Percentiles rank a stretch among this genome's conserved stretches.
phyloP scores from a whole-genome alignment of 129 eudicot species.

The Pseudognaphalium luteoalbum region DNA sequence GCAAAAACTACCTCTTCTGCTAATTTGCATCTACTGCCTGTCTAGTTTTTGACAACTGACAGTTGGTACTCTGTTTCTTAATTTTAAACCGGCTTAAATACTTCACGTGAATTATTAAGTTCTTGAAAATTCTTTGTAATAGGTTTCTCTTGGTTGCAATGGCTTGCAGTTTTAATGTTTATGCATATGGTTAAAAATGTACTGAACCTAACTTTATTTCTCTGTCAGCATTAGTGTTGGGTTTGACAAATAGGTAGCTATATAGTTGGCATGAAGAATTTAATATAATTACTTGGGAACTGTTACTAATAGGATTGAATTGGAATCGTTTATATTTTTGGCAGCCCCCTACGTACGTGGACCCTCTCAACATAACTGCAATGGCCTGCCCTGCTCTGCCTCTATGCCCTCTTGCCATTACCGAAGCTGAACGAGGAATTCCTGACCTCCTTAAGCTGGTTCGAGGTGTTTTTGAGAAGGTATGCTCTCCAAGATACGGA shows the following conservation, averaged over 20 bases:
- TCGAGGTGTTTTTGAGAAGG: slow-evolving; percentile 89
- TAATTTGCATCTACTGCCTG: not conserved
- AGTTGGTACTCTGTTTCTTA: too few species aligned
- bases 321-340: slow-evolving; percentile 14
- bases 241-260: not conserved
- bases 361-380: slow-evolving; percentile 95
- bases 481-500: slow-evolving; percentile 21
- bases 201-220: too few species aligned
- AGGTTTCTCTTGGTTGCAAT: not conserved
- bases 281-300: not conserved
- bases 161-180: not conserved
- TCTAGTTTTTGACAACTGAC: not conserved
- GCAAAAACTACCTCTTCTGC: not conserved
- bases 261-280: not conserved
- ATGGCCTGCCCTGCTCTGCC: slow-evolving; percentile 99
- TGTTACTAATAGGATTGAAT: slow-evolving; percentile 9
- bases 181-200: not conserved
- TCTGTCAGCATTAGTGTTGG: not conserved
- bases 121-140: not conserved
- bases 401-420: slow-evolving; percentile 93
- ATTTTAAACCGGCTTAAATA: not conserved
- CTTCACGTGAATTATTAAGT: not conserved
- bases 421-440: slow-evolving; percentile 97
- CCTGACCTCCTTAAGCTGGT: slow-evolving; percentile 85
- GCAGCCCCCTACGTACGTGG: slow-evolving; percentile 86